Evolutionary conservation across 1,139 yeast genomes (phyloP).

Genomic region (Kodamaea derodonti): DNA sequence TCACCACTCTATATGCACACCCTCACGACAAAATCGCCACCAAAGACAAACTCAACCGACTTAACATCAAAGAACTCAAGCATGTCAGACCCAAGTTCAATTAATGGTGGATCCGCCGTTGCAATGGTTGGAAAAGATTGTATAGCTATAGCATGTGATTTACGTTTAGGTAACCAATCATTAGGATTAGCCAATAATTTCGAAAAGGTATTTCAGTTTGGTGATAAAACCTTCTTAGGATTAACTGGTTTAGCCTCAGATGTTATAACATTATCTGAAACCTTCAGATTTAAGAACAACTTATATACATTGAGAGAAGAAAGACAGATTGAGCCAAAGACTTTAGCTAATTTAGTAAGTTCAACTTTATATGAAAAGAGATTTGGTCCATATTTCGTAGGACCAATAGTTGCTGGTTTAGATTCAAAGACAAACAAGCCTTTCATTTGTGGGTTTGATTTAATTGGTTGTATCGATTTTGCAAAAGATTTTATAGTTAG

Average conservation of each 20-base stretch:
- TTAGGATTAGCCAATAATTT: conserved; percentile 89
- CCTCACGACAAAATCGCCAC: conserved; percentile 5
- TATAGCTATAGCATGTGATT: conserved; percentile 95
- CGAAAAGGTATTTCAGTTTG: conserved; percentile 85
- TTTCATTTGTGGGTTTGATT: conserved; percentile 91
- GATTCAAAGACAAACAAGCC: conserved; percentile 79
- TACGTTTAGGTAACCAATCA: conserved; percentile 91
- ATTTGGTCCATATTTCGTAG: conserved; percentile 96
- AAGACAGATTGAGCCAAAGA: conserved; percentile 85
- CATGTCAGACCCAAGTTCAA: conserved; percentile 50
- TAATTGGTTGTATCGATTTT: conserved; percentile 93
- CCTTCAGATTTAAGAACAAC: conserved; percentile 80
- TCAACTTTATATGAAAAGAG: conserved; percentile 85
- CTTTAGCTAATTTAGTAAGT: conserved; percentile 89
- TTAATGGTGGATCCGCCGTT: conserved; percentile 85
- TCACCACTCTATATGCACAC: neutral
- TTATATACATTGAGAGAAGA: conserved; percentile 90
- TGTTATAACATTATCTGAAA: conserved; percentile 79
- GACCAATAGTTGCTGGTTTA: conserved; percentile 95
- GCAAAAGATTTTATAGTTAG: conserved; percentile 95
- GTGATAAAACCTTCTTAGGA: conserved; percentile 78
- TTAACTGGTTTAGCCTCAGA: conserved; percentile 95
- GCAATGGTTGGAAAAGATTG: conserved; percentile 99
- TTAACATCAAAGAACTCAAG: conserved; percentile 2
- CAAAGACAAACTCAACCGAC: conserved; percentile 2